Evolutionary conservation across 2,329 filamentous ascomycete species (phyloP), one percentile per base, ranked within the genome.

Genomic region (Alternaria metachromatica): DNA sequence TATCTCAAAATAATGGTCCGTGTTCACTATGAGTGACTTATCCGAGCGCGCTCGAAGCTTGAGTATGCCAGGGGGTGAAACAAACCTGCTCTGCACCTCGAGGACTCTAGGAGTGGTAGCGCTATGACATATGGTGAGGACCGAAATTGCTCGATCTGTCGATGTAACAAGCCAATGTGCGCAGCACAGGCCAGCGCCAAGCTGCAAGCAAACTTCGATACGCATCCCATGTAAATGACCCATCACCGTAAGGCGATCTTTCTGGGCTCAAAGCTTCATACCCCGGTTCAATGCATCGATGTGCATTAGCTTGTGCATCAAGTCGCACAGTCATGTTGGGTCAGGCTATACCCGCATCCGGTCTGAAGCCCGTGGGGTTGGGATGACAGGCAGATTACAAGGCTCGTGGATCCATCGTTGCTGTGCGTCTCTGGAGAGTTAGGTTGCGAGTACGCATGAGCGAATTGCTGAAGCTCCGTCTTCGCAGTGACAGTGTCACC

Each of bases 361-460:
- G 58, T 54, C 21, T 12, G 28, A 26, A 10, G 58, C 37, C 45
- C 43, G 44, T 45, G 45, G 51, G 37, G n/a, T 30, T 63, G 37
- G 46, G 45, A 56, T 60, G 57, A 70, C 67, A 69, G 62, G 48
- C 37, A 33, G 50, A 51, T 65, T 65, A 60, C 54, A 63, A 61
- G 53, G 62, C 66, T 70, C 60, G 62, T 68, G 63, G 59, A 33
- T 30, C 26, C 33, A 48, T 28, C 37, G 21, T 48, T 45, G 45
- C 53, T 55, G 37, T 62, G 54, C 20, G n/a, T 51, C 15, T 51
- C 28, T 46, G 30, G 30, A 60, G 37, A 30, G 4, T n/a, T 44
- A 48, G 12, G 41, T 26, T 26, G 43, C 18, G 49, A 44, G n/a
- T 37, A 50, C 37, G 54, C 37, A 58, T 45, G 33, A 65, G 44